phyloP scores from a whole-genome alignment of 306 rosid genomes.

The Purshia tridentata region DNA sequence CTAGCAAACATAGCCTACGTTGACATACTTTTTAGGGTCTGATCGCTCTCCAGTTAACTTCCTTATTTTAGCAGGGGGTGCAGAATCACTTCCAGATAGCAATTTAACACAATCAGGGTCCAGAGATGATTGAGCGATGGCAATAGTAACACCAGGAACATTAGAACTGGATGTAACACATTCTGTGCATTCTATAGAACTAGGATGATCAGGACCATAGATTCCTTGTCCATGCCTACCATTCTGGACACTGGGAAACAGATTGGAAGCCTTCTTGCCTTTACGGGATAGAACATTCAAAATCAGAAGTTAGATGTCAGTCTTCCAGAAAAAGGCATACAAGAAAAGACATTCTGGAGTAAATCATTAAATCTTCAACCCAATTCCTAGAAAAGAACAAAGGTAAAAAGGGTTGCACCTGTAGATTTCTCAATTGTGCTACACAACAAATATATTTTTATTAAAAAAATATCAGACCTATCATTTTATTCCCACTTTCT shows the following conservation, averaged over 20 bases:
- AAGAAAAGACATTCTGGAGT: not conserved
- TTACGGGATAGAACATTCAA: constrained; percentile 51
- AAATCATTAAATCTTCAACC: not conserved
- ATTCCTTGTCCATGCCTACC: constrained; percentile 47
- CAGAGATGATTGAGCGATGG: constrained; percentile 64
- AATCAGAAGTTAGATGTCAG: constrained; percentile 37
- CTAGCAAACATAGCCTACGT: constrained; percentile 21
- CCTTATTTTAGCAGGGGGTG: constrained; percentile 66
- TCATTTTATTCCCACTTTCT: not conserved
- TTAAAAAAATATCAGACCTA: not conserved
- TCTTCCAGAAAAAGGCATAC: constrained; percentile 18
- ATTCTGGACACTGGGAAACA: constrained; percentile 47
- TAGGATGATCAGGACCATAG: constrained; percentile 51
- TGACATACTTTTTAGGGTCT: constrained; percentile 73
- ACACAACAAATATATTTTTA: not conserved
- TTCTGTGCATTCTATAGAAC: constrained; percentile 51
- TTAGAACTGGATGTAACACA: constrained; percentile 76
- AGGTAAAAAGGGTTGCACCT: not conserved
- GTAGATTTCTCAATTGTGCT: not conserved
- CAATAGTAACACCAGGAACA: constrained; percentile 63
- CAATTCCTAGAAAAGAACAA: not conserved
- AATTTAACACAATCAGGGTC: constrained; percentile 74
- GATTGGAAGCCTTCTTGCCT: constrained; percentile 52
- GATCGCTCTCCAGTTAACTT: constrained; percentile 67
- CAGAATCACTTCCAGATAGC: constrained; percentile 54